Evolutionary conservation across 352 stramenopile genomes (phyloP), one percentile per base, ranked within the genome.

Genomic region (Phytophthora boehmeriae): DNA sequence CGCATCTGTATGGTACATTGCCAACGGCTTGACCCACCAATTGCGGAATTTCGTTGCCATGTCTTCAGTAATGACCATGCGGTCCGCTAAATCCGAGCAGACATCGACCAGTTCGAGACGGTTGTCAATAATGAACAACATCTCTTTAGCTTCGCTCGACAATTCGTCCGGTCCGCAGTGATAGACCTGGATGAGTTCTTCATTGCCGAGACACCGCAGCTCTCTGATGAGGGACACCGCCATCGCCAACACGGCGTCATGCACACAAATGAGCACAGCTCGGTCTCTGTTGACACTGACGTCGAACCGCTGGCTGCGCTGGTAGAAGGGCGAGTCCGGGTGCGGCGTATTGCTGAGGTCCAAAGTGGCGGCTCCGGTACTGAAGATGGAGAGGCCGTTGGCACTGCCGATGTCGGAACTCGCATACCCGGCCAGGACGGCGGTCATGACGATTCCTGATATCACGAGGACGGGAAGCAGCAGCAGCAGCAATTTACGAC

Each of bases 71-170:
- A 81, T 46, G 5, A 68, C 30, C 9, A 47, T 25, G 25, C 66
- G 48, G 27, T 27, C 44, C 10, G 78, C 34, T 2, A 80, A 28
- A 4, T 84, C 67, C 4, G 59, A 56, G 62, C 78, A 90, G 35
- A 85, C 78, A 59, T 90, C 81, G 34, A 90, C 59, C 57, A 88
- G 68, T 61, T 88, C 80, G 28, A 90, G 44, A 8, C 58, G 54
- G 20, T 50, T 52, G 57, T 90, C 80, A 27, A 76, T 61, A 8
- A 32, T 46, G 39, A 71, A 63, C 11, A 90, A 59, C 25, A 88
- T 20, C 20, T 68, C 54, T 16, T 49, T 59, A 8, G 73, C 63
- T 2, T 61, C 56, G 0, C 35, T 23, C 5, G 80, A 84, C 10
- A 90, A 58, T 43, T 88, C 78, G 17, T 75, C 45, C 0, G 54